These are phyloP conservation scores for Mallotus japonicus DNA, from an alignment of 441 rosid genomes.

Conservation along the genomic window DNA sequence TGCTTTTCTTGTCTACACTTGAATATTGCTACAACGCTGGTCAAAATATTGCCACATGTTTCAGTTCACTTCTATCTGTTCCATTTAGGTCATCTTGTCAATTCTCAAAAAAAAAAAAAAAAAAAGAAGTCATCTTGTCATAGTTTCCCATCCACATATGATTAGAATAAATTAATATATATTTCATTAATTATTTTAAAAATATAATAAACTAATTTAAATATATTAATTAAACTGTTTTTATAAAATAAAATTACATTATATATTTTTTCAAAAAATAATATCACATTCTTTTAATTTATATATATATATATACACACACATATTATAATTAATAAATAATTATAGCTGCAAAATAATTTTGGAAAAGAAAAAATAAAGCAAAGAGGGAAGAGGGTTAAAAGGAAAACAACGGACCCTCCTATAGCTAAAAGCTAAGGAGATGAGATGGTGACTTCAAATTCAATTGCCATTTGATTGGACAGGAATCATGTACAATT, in stretches of 20 bases:
- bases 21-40: slow-evolving; percentile 17
- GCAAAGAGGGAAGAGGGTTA: neutral
- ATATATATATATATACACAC: too few species aligned
- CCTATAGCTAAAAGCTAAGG: neutral
- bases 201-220: too few species aligned
- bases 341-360: neutral
- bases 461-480: slow-evolving; percentile 9
- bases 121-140: slow-evolving; percentile 12
- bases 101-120: too few species aligned
- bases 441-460: slow-evolving; percentile 4
- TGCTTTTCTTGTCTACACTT: slow-evolving; percentile 29
- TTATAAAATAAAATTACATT: too few species aligned
- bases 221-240: too few species aligned
- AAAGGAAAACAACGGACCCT: neutral
- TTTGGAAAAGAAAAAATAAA: too few species aligned
- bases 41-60: slow-evolving; percentile 28
- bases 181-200: too few species aligned
- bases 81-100: slow-evolving; percentile 6
- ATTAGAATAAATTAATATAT: too few species aligned
- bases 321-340: too few species aligned
- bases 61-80: slow-evolving; percentile 3
- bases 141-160: too few species aligned
- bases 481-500: neutral
- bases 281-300: too few species aligned
- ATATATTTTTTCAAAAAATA: too few species aligned